Percentiles rank a stretch among this genome's conserved stretches.
Conservation (phyloP, 164 flowering plant genomes). For the Vitis vinifera region ASM3070453v1 NC_081813.1:3697001-3697500, state of each 20-base stretch:
- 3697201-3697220: background rate
- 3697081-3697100: background rate
- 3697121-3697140: background rate
- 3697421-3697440: background rate
- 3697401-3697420: background rate
- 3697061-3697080: background rate
- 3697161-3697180: background rate
- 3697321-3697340: background rate
- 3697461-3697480: background rate
- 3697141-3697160: background rate
- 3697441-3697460: background rate
- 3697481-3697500: background rate
- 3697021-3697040: slow-evolving; percentile 1
- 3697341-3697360: background rate
- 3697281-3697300: background rate
- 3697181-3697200: too few species aligned
- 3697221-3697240: background rate
- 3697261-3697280: background rate
- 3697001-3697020: slow-evolving; percentile 3
- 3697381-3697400: background rate
- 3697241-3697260: background rate
- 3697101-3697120: background rate
- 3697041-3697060: background rate
- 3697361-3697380: background rate
- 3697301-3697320: too few species aligned